Conservation (phyloP, 495 filamentous ascomycete species). For the Aspergillus mulundensis region DNA sequence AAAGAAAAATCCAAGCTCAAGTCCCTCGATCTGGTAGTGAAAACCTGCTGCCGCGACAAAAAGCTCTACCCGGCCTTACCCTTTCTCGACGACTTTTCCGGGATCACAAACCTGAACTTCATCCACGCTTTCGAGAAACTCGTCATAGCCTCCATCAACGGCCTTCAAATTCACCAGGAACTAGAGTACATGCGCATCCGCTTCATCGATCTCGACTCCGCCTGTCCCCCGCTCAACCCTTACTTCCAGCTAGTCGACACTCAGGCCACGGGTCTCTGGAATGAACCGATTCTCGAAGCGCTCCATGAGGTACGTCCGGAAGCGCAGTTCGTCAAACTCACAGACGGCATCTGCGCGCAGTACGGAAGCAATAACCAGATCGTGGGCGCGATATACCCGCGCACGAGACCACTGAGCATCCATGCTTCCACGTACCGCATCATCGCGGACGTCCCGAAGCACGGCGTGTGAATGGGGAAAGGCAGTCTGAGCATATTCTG, state of each 20-base stretch:
- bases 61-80: conserved; percentile 24
- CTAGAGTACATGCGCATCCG: conserved; percentile 61
- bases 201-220: conserved; percentile 65
- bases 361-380: conserved; percentile 28
- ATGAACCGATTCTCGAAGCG: conserved; percentile 55
- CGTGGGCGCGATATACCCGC: conserved; percentile 30
- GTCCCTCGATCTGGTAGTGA: conserved; percentile 64
- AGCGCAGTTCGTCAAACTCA: conserved; percentile 53
- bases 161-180: conserved; percentile 47
- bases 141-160: conserved; percentile 55
- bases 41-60: conserved; percentile 60
- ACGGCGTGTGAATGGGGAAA: not conserved
- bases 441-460: conserved; percentile 33
- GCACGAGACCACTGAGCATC: conserved; percentile 30
- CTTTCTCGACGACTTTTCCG: conserved; percentile 50
- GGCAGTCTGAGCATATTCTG: not conserved
- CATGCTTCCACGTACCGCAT: conserved; percentile 30
- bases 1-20: conserved; percentile 42
- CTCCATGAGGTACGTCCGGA: conserved; percentile 51
- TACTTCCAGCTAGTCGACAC: conserved; percentile 58
- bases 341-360: conserved; percentile 47
- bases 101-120: conserved; percentile 64
- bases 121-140: conserved; percentile 62
- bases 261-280: conserved; percentile 64
- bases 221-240: conserved; percentile 53